Base-by-base conservation (phyloP, 805 yeast genomes). In the Candida loeiensis region DNA sequence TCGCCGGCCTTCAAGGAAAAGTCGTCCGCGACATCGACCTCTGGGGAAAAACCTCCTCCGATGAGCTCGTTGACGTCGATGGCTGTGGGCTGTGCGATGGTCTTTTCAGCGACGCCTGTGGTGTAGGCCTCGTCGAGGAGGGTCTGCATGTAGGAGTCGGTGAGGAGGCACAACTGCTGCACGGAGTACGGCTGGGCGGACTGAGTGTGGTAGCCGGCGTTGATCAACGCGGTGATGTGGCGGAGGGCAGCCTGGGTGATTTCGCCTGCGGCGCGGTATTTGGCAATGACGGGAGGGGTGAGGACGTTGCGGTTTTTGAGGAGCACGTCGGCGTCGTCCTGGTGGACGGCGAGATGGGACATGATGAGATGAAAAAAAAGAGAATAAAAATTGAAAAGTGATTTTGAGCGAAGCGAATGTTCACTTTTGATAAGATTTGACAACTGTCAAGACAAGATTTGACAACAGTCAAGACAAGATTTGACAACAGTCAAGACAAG, bases 31-130 rank as follows among this genome's bases (percentile, higher is more conserved):
- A 80, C 85, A 56, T 80, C 89, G 38, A 84, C 61, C 61, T 89
- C 96, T 30, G 99, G 99, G 22, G 95, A 73, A 62, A 85, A 86
- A 4, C 34, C 43, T 8, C 95, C 95, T 42, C 69, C 63, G 16
- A 82, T 77, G 39, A 85, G 73, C 56, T 85, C 89, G 58, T 87
- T 85, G 39, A 85, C 82, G 63, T 89, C 95, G 46, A 93, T 78
- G 38, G 86, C 76, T 13, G 89, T 89, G n/a, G 99, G 99, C 45
- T 76, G 77, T 7, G 96, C 86, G 57, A 93, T 85, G 44, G 98
- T 96, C 65, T 85, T 88, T 69, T 93, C 99, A 49, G 76, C 73
- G 21, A 82, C 83, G 36, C 73, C 71, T 50, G 67, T 67, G 51
- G 69, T 81, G 63, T 77, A 90, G 22, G 74, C 82, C 40, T 67